Conservation (phyloP, 768 basidiomycete genomes). For the Termitomyces sp. region DNA sequence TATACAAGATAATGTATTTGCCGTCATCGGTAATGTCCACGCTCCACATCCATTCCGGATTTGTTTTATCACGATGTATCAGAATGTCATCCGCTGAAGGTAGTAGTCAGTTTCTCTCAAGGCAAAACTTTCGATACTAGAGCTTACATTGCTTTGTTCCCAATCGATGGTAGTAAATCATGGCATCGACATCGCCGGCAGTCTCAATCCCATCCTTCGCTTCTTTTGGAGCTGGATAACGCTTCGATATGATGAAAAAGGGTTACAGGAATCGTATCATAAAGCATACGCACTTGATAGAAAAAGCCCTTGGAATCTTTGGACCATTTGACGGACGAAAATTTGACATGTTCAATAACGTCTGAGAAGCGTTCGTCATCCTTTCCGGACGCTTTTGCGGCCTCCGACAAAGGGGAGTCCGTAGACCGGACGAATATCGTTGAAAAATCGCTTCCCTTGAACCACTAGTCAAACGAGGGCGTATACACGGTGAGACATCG, state of each 20-base stretch:
- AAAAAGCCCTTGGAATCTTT: slow-evolving; percentile 82
- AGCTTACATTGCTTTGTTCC: slow-evolving; percentile 67
- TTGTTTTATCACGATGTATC: slow-evolving; percentile 58
- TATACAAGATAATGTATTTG: slow-evolving; percentile 57
- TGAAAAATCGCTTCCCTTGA: slow-evolving; percentile 71
- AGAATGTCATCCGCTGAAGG: slow-evolving; percentile 63
- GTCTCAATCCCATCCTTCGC: slow-evolving; percentile 58
- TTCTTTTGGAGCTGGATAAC: slow-evolving; percentile 55
- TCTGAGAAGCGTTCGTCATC: slow-evolving; percentile 59
- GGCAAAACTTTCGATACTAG: neutral
- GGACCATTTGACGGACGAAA: slow-evolving; percentile 71
- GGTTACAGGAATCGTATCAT: slow-evolving; percentile 7
- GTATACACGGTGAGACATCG: neutral
- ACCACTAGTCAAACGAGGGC: slow-evolving; percentile 6
- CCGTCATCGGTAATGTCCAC: slow-evolving; percentile 62
- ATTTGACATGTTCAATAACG: slow-evolving; percentile 74
- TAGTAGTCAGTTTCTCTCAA: slow-evolving; percentile 1
- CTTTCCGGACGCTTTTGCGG: slow-evolving; percentile 37
- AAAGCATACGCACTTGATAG: slow-evolving; percentile 53
- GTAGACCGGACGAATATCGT: slow-evolving; percentile 70
- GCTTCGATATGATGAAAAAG: slow-evolving; percentile 26
- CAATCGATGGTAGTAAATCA: slow-evolving; percentile 74
- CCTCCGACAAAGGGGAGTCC: slow-evolving; percentile 49
- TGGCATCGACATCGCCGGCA: slow-evolving; percentile 61
- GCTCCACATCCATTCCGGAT: slow-evolving; percentile 67